phyloP scores from a whole-genome alignment of 495 filamentous ascomycete species.

The Evansstolkia leycettana region DNA sequence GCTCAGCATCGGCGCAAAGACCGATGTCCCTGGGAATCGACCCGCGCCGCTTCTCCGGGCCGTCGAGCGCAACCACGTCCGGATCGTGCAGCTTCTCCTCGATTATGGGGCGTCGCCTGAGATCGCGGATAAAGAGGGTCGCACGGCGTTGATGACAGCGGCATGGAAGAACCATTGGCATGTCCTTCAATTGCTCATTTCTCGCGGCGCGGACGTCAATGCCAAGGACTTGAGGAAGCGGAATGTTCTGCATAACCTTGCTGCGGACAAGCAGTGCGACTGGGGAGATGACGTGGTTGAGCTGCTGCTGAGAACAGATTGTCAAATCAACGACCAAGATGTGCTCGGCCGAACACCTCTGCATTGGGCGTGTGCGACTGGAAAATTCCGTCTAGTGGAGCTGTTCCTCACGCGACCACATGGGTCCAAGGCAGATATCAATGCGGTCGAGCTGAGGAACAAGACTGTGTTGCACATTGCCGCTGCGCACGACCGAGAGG shows the following conservation, averaged over 20 bases:
- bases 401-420: constrained; percentile 35
- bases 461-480: constrained; percentile 52
- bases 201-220: constrained; percentile 37
- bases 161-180: constrained; percentile 43
- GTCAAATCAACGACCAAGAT: constrained; percentile 31
- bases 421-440: constrained; percentile 31
- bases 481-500: constrained; percentile 35
- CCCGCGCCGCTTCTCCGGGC: constrained; percentile 36
- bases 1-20: constrained; percentile 29
- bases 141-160: constrained; percentile 48
- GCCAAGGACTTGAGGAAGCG: constrained; percentile 23
- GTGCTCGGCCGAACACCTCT: constrained; percentile 44
- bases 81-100: constrained; percentile 32
- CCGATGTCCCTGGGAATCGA: constrained; percentile 27
- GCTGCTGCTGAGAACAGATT: constrained; percentile 28
- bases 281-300: constrained; percentile 40
- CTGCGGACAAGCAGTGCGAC: constrained; percentile 39
- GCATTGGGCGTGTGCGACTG: constrained; percentile 52
- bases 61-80: constrained; percentile 37
- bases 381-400: constrained; percentile 42
- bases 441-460: constrained; percentile 41
- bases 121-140: constrained; percentile 31
- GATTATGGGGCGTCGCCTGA: constrained; percentile 30
- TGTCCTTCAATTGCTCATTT: constrained; percentile 35
- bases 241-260: constrained; percentile 43